Evolutionary conservation across 345 rosid genomes (phyloP), one percentile per base, ranked within the genome.

Genomic region (Murraya paniculata): DNA sequence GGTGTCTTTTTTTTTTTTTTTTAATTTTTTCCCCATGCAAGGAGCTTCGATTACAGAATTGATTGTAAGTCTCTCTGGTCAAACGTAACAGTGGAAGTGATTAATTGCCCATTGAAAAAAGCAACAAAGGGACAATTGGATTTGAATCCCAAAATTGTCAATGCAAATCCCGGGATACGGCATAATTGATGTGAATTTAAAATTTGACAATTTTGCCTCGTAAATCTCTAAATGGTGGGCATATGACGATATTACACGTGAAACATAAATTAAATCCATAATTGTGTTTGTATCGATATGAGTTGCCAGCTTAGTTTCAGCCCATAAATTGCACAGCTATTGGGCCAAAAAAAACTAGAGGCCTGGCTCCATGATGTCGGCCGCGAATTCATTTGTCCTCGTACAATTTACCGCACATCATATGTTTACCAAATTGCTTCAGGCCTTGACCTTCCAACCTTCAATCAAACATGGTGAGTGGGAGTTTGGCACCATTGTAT

Each of bases 351-450:
- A 4, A 39, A n/a, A 39, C 25, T 13, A n/a, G 35, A 24, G 14
- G 30, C 19, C 33, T 25, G 13, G 33, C 22, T 68, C 30, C 41
- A 4, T 9, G 25, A 22, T 11, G n/a, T 27, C 38, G 21, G n/a
- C 10, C 4, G 27, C 9, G 25, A 33, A 33, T 21, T 35, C 2
- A 10, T 6, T 19, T 22, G 41, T 24, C 36, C 6, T 65, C 6
- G 9, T 22, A 0, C 21, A 7, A 27, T 27, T 39, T 48, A 24
- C 9, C 30, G 80, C 75, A 30, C 75, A 69, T 48, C 57, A 30
- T 7, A 22, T 41, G 59, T 28, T 39, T 69, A 60, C 9, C n/a
- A 70, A 11, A 77, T 60, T 77, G 75, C 67, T 33, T 60, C 31
- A 33, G 4, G 35, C 5, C 4, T 35, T 35, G n/a, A n/a, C n/a